Percentiles rank a stretch among this genome's conserved stretches.
These are phyloP conservation scores for Aspergillus fischeri DNA, from an alignment of 2,329 filamentous ascomycete genomes.

Conservation along the genomic window DNA sequence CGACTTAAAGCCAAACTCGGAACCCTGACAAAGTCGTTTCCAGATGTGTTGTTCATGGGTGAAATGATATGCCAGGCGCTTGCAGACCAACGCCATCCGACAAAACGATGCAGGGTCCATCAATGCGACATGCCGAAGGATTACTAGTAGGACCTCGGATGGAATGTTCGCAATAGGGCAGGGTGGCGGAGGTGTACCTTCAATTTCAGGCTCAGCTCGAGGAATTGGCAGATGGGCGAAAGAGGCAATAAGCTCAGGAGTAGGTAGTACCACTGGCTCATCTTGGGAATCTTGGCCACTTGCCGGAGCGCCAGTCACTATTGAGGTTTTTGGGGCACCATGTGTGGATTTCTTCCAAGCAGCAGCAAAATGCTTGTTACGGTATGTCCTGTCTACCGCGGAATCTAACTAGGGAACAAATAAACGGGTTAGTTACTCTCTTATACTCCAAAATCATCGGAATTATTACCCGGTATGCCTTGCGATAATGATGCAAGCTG, in stretches of 20 bases:
- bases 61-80: slow-evolving; percentile 78
- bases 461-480: slow-evolving; percentile 72
- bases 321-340: slow-evolving; percentile 46
- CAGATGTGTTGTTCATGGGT: slow-evolving; percentile 81
- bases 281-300: slow-evolving; percentile 56
- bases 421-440: slow-evolving; percentile 13
- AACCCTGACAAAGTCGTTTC: slow-evolving; percentile 67
- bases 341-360: slow-evolving; percentile 48
- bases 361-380: slow-evolving; percentile 82
- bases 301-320: slow-evolving; percentile 45
- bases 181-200: not conserved
- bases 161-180: slow-evolving; percentile 66
- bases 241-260: slow-evolving; percentile 67
- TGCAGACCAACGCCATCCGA: slow-evolving; percentile 76
- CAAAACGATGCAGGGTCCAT: slow-evolving; percentile 72
- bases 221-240: slow-evolving; percentile 70
- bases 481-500: slow-evolving; percentile 81
- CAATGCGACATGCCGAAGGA: slow-evolving; percentile 70
- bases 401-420: slow-evolving; percentile 65
- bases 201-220: slow-evolving; percentile 52
- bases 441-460: not conserved
- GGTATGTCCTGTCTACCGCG: slow-evolving; percentile 78
- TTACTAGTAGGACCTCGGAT: slow-evolving; percentile 77
- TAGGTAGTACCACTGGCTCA: slow-evolving; percentile 45
- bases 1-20: slow-evolving; percentile 70